These are phyloP conservation scores for Alternaria angustiovoidea DNA, from an alignment of 2,329 filamentous ascomycete genomes.

Conservation along the genomic window DNA sequence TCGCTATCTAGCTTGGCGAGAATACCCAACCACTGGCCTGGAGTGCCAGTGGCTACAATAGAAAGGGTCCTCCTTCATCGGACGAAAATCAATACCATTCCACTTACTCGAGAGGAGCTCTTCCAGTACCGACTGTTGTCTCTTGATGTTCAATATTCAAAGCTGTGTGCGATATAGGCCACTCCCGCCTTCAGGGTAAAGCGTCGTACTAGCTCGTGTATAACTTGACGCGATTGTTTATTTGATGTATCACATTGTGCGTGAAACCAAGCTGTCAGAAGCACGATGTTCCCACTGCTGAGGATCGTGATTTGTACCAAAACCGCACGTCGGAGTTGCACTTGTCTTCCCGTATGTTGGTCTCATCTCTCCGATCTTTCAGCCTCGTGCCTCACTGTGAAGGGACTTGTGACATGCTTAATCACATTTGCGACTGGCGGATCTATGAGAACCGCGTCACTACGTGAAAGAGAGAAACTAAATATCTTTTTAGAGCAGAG, in stretches of 20 bases:
- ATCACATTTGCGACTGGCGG: not conserved
- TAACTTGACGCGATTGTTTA: not conserved
- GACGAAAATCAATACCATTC: slow-evolving; percentile 43
- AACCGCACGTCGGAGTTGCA: not conserved
- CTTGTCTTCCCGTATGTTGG: not conserved
- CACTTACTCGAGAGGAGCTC: not conserved
- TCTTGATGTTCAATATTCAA: not conserved
- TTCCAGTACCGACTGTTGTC: not conserved
- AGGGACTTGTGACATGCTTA: not conserved
- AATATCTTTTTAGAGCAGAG: no score
- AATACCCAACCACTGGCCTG: slow-evolving; percentile 31
- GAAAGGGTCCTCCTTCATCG: slow-evolving; percentile 49
- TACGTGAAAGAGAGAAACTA: no score
- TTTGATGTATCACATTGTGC: not conserved
- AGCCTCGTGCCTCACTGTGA: not conserved
- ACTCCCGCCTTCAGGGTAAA: not conserved
- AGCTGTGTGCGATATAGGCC: not conserved
- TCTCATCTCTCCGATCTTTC: not conserved
- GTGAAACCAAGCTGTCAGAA: slow-evolving; percentile 16
- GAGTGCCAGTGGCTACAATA: slow-evolving; percentile 36
- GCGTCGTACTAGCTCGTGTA: not conserved
- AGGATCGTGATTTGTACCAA: not conserved
- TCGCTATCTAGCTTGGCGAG: slow-evolving; percentile 35
- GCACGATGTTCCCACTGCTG: slow-evolving; percentile 1
- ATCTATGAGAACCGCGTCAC: not conserved